Percentiles rank a stretch among this genome's conserved stretches.
phyloP scores from a whole-genome alignment of 176 grass and related monocot species.

The Zea mays region DNA sequence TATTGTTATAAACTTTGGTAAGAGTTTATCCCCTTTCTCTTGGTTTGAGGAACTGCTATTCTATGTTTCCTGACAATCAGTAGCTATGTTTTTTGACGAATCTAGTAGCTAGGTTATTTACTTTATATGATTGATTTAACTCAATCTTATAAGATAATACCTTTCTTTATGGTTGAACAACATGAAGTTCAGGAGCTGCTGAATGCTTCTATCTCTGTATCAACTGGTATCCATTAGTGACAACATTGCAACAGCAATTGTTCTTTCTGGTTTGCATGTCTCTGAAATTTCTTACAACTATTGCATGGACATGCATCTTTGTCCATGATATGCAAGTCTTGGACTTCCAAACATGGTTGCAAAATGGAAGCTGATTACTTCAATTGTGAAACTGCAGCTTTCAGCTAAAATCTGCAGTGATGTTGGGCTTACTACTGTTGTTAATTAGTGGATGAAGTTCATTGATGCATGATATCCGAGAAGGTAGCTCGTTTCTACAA shows the following conservation, averaged over 20 bases:
- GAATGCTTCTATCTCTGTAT: neutral
- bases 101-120: too few relatives aligned
- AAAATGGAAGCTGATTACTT: neutral
- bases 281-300: neutral
- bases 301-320: neutral
- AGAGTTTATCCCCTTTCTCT: neutral
- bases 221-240: neutral
- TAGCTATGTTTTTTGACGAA: neutral
- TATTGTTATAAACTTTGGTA: neutral
- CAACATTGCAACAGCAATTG: neutral
- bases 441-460: slow-evolving; percentile 23
- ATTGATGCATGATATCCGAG: neutral
- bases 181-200: neutral
- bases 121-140: neutral
- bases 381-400: neutral
- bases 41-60: neutral
- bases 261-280: neutral
- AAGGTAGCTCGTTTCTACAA: neutral
- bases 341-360: neutral
- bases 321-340: neutral
- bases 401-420: neutral
- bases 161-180: neutral
- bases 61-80: neutral
- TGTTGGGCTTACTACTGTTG: neutral
- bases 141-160: neutral